Percentiles rank a stretch among this genome's conserved stretches.
Conservation (phyloP, 306 rosid species). For the Herpetospermum pedunculosum region DNA sequence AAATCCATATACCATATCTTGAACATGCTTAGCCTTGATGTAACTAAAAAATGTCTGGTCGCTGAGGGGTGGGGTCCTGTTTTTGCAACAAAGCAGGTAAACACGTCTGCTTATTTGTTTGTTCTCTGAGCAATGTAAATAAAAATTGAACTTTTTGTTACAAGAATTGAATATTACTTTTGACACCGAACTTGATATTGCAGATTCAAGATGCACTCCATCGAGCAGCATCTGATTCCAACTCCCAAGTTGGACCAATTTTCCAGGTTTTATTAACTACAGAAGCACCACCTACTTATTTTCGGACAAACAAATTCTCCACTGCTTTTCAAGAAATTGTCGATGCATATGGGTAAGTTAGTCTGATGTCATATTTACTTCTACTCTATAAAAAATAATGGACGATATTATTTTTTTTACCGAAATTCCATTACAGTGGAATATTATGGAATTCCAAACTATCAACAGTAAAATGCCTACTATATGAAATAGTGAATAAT, state of each 20-base stretch:
- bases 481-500: background rate
- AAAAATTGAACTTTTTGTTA: background rate
- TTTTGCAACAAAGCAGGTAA: conserved; percentile 77
- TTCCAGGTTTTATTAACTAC: conserved; percentile 43
- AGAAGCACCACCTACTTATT: conserved; percentile 43
- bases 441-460: background rate
- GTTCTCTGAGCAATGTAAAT: background rate
- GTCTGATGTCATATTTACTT: background rate
- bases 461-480: background rate
- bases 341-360: conserved; percentile 50
- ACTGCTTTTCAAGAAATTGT: conserved; percentile 52
- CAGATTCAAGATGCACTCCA: conserved; percentile 54
- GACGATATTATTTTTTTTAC: background rate
- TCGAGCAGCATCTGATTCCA: conserved; percentile 39
- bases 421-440: background rate
- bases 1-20: conserved; percentile 79
- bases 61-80: conserved; percentile 97
- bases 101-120: background rate
- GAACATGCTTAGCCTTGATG: conserved; percentile 95
- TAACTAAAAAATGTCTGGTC: conserved; percentile 89
- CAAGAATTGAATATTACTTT: background rate
- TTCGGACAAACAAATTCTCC: conserved; percentile 49
- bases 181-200: conserved; percentile 1
- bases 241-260: conserved; percentile 51
- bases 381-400: conserved; percentile 1